These are phyloP conservation scores for Coelastrella sp. DNA, from an alignment of 139 green algal species.

Conservation along the genomic window DNA sequence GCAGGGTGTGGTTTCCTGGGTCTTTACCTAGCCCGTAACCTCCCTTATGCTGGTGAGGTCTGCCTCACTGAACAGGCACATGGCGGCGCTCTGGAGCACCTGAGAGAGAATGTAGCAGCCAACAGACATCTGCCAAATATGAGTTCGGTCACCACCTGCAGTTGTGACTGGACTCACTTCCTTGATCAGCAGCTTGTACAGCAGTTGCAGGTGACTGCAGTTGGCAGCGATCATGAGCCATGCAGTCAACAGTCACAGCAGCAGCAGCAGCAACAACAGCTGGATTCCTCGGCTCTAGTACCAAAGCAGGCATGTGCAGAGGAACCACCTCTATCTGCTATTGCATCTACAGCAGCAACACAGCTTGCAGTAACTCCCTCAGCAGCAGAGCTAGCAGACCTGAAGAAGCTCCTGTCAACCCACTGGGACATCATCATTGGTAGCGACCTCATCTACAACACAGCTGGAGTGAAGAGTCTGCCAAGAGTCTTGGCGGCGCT, in stretches of 20 bases:
- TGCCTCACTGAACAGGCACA: constrained; percentile 59
- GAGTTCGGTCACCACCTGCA: background rate
- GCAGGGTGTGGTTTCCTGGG: constrained; percentile 69
- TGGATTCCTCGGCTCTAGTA: too few relatives aligned
- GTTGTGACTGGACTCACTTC: constrained; percentile 41
- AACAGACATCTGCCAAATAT: constrained; percentile 49
- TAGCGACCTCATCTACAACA: constrained; percentile 40
- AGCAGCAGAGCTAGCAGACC: constrained; percentile 1
- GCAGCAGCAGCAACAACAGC: background rate
- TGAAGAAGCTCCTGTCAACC: constrained; percentile 7
- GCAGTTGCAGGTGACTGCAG: background rate
- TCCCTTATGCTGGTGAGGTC: constrained; percentile 47
- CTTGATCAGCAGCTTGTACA: constrained; percentile 1
- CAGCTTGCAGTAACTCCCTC: constrained; percentile 2
- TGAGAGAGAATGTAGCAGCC: constrained; percentile 58
- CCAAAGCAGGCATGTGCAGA: too few relatives aligned
- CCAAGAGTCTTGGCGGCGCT: constrained; percentile 6
- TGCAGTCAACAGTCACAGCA: background rate
- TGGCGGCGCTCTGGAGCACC: constrained; percentile 55
- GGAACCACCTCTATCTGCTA: too few relatives aligned
- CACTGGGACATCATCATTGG: constrained; percentile 41
- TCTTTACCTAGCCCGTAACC: constrained; percentile 63
- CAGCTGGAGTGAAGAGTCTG: background rate
- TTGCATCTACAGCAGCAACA: background rate
- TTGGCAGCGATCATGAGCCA: too few relatives aligned